Evolutionary conservation across 352 stramenopile species (phyloP).

Genomic region (Phytophthora europaea): DNA sequence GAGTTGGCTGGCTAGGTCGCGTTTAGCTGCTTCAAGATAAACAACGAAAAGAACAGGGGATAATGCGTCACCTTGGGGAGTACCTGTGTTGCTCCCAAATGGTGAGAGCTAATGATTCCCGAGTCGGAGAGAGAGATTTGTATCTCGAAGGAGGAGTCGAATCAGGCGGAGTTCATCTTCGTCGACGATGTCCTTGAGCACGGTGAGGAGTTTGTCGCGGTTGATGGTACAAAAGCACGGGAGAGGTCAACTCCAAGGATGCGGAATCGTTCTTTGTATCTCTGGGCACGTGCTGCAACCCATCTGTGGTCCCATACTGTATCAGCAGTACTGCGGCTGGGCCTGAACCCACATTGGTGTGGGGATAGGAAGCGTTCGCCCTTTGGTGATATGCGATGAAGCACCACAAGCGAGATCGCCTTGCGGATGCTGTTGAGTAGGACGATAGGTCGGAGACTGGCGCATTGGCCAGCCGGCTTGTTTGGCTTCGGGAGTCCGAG

Average conservation of each 20-base stretch:
- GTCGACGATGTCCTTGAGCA: conserved; percentile 1
- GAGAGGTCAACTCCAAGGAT: conserved; percentile 19
- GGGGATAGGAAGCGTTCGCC: conserved; percentile 7
- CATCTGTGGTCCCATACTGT: conserved; percentile 15
- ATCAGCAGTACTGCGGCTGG: conserved; percentile 5
- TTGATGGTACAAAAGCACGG: conserved; percentile 5
- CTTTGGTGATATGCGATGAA: background rate
- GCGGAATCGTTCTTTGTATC: conserved; percentile 10
- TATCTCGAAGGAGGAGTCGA: conserved; percentile 3
- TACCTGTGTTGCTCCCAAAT: conserved; percentile 20
- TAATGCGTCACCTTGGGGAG: conserved; percentile 14
- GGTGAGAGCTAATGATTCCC: background rate
- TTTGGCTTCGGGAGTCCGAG: conserved; percentile 8
- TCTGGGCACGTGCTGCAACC: conserved; percentile 5
- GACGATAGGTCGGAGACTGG: too few species aligned
- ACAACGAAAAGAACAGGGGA: conserved; percentile 22
- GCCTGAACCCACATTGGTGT: conserved; percentile 5
- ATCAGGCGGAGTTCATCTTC: conserved; percentile 18
- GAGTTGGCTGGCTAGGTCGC: conserved; percentile 3
- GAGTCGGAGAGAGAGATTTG: background rate
- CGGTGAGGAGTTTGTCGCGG: conserved; percentile 4
- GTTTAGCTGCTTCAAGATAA: conserved; percentile 17
- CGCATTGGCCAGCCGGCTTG: background rate
- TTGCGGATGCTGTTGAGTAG: too few species aligned
- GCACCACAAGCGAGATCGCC: too few species aligned